phyloP scores from a whole-genome alignment of 371 early-diverging fungal genomes.

The Chytridiales sp. region DNA sequence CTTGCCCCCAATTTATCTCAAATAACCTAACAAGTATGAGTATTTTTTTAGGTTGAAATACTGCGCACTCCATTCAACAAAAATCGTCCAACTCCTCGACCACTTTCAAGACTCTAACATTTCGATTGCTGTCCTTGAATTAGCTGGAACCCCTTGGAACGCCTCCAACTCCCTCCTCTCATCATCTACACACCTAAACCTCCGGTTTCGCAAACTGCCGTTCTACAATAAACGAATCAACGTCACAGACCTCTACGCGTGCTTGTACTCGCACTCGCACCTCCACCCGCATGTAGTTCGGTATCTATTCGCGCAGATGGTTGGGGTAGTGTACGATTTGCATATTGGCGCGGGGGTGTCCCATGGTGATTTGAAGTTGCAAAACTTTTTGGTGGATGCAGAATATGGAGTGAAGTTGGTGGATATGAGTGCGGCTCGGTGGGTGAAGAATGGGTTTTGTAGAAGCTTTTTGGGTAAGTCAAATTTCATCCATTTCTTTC shows the following conservation, averaged over 20 bases:
- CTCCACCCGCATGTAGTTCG: neutral
- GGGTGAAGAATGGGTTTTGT: neutral
- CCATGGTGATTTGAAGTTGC: constrained; percentile 8
- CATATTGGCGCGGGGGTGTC: neutral
- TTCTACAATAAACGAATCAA: neutral
- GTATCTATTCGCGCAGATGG: neutral
- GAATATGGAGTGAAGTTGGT: neutral
- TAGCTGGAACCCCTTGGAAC: constrained; percentile 3
- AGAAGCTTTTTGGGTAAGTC: neutral
- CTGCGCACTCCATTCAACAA: neutral
- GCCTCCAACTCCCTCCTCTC: neutral
- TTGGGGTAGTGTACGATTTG: neutral
- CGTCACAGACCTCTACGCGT: constrained; percentile 6
- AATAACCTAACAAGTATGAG: neutral
- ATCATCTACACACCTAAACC: neutral
- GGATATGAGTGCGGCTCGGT: constrained; percentile 4
- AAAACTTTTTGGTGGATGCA: constrained; percentile 1
- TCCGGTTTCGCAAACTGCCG: neutral
- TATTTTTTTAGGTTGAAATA: neutral
- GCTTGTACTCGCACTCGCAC: neutral
- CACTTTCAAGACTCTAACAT: constrained; percentile 2
- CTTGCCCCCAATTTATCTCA: neutral
- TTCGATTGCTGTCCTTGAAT: neutral
- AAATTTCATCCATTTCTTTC: no score
- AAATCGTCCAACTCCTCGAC: neutral